A percentile compares a stretch with the other conserved stretches of the same genome.
These are phyloP conservation scores for Glycine tomentella DNA, from an alignment of 306 rosid species.

Conservation along the genomic window DNA sequence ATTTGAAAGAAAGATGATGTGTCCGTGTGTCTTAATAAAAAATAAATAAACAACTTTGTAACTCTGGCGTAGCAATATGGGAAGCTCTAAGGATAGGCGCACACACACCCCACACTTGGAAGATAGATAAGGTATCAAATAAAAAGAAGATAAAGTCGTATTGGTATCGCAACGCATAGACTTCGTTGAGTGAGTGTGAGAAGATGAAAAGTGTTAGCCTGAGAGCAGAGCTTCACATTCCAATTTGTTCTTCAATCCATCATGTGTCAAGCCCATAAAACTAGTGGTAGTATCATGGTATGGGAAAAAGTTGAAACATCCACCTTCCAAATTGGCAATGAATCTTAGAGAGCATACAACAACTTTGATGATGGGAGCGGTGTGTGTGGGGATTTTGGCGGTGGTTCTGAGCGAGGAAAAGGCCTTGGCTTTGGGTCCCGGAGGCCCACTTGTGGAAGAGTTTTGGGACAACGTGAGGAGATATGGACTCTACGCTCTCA, in stretches of 20 bases:
- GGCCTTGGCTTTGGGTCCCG: slow-evolving; percentile 89
- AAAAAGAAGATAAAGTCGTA: not conserved
- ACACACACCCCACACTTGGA: not conserved
- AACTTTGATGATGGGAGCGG: slow-evolving; percentile 60
- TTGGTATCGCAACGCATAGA: not conserved
- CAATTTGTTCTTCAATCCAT: slow-evolving; percentile 25
- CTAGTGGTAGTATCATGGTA: not conserved
- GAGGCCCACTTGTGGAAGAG: slow-evolving; percentile 92
- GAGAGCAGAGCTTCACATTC: slow-evolving; percentile 54
- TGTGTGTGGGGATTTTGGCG: slow-evolving; percentile 68
- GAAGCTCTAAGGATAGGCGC: not conserved
- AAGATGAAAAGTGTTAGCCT: slow-evolving; percentile 55
- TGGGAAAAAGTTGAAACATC: slow-evolving; percentile 36
- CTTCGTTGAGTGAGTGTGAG: not conserved
- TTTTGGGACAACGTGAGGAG: slow-evolving; percentile 96
- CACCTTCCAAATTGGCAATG: slow-evolving; percentile 21
- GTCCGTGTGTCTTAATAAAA: too few relatives aligned
- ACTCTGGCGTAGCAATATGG: too few relatives aligned
- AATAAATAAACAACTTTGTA: too few relatives aligned
- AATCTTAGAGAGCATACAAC: not conserved
- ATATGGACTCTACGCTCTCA: slow-evolving; percentile 83
- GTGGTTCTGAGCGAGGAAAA: slow-evolving; percentile 55
- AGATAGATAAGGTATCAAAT: not conserved
- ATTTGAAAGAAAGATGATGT: too few relatives aligned
- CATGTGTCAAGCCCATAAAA: slow-evolving; percentile 44